Evolutionary conservation across 2,329 filamentous ascomycete genomes (phyloP), one percentile per base, ranked within the genome.

Genomic region (Trichoderma sp.): DNA sequence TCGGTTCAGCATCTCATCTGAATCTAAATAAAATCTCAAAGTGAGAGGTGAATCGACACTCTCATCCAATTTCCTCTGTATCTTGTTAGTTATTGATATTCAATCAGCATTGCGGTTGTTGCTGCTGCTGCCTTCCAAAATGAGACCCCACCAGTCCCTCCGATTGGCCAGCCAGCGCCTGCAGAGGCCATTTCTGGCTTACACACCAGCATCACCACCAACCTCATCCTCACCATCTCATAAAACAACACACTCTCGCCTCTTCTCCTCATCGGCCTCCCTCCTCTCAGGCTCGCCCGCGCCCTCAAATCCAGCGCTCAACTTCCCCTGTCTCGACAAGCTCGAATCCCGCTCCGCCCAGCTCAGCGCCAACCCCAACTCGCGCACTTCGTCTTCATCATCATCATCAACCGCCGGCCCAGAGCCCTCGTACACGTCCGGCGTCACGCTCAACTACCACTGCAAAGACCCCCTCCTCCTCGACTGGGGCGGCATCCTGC

Each of bases 401-500:
- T 34, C 63, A n/a, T 51, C 63, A 5, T 51, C 63, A 3, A 58
- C 63, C 8, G 54, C 63, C 58, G 95, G 95, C 0, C 95, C 95
- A 1, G 96, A 99, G 77, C 96, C 96, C 0, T 93, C 93, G 1
- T 99, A 99, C 80, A 97, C 95, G 0, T 91, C 91, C 56, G 96
- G 96, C 68, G 89, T 88, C n/a, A 94, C 96, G 63, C 86, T 92
- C 72, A 86, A 83, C 34, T 97, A 92, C 80, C 90, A 89, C 77
- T 96, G 90, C 74, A 75, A 85, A 8, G 85, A 93, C 26, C 90
- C 94, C 0, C 82, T 98, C 18, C 83, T 94, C 3, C 88, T 98
- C 30, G 96, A 99, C 81, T 98, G 96, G 93, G 96, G 96, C 70
- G 96, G 96, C 65, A 87, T 94, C n/a, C 82, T 99, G 43, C 92